phyloP scores from a whole-genome alignment of 306 rosid genomes.

The Benincasa hispida region DNA sequence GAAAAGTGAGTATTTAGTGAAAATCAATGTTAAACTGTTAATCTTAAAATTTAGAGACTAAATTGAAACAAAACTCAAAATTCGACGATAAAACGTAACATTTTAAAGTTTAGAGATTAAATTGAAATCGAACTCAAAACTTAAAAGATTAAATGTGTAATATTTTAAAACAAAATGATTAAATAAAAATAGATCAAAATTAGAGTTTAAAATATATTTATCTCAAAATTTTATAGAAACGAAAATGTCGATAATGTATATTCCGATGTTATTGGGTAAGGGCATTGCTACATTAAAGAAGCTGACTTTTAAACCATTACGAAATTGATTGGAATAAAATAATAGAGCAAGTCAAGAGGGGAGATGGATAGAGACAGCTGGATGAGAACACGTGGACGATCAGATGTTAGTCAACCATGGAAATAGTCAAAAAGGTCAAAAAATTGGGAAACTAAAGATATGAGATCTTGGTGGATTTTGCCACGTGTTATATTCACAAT shows the following conservation, averaged over 20 bases:
- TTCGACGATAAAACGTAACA: too few species aligned
- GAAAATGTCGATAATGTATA: not conserved
- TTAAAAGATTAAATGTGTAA: too few species aligned
- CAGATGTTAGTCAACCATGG: not conserved
- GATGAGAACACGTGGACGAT: conserved; percentile 5
- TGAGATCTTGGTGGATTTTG: not conserved
- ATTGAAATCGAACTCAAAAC: too few species aligned
- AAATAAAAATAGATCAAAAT: too few species aligned
- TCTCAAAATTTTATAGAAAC: too few species aligned
- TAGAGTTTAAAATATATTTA: too few species aligned
- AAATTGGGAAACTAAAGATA: not conserved
- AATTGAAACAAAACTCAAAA: too few species aligned
- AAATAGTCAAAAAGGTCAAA: not conserved
- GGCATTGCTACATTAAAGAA: not conserved
- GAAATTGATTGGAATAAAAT: not conserved
- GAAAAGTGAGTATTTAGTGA: too few species aligned
- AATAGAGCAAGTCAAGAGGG: not conserved
- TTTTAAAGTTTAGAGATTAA: too few species aligned
- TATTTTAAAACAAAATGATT: too few species aligned
- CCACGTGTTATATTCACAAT: not conserved
- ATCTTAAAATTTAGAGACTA: too few species aligned
- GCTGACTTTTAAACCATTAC: not conserved
- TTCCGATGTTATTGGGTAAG: not conserved
- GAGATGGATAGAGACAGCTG: conserved; percentile 5
- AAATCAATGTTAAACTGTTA: too few species aligned